Evolutionary conservation across 2,329 filamentous ascomycete genomes (phyloP).

Genomic region (Cucurbitaria berberidis): DNA sequence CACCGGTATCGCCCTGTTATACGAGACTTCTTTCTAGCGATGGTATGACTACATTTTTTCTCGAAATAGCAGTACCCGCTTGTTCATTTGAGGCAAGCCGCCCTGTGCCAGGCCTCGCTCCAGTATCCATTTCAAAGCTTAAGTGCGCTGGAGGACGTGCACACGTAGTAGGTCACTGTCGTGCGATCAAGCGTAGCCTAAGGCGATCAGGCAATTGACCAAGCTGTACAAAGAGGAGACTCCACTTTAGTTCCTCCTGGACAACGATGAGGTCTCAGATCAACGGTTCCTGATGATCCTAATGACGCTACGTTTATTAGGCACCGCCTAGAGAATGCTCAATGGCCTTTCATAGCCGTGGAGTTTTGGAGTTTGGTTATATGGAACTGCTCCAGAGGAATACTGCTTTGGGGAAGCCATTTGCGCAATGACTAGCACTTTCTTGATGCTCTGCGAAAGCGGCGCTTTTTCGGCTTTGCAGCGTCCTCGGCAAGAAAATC

Average conservation of each 20-base stretch:
- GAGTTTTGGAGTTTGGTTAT: background rate
- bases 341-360: background rate
- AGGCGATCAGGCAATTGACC: background rate
- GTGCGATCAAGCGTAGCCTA: background rate
- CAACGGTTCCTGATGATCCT: background rate
- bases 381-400: background rate
- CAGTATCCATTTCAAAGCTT: background rate
- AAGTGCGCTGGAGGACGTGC: background rate
- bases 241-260: background rate
- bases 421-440: background rate
- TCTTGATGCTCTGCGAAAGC: background rate
- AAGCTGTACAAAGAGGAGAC: background rate
- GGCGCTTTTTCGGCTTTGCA: background rate
- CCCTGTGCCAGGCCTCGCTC: background rate
- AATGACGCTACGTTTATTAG: background rate
- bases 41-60: no score
- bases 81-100: background rate
- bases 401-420: background rate
- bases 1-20: no score
- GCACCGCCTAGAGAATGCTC: background rate
- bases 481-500: background rate
- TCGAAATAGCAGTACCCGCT: no score
- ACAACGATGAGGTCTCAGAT: no score
- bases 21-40: no score
- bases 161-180: background rate